Base-by-base conservation (phyloP, 768 basidiomycete species). In the Tylopilus subfusipes region DNA sequence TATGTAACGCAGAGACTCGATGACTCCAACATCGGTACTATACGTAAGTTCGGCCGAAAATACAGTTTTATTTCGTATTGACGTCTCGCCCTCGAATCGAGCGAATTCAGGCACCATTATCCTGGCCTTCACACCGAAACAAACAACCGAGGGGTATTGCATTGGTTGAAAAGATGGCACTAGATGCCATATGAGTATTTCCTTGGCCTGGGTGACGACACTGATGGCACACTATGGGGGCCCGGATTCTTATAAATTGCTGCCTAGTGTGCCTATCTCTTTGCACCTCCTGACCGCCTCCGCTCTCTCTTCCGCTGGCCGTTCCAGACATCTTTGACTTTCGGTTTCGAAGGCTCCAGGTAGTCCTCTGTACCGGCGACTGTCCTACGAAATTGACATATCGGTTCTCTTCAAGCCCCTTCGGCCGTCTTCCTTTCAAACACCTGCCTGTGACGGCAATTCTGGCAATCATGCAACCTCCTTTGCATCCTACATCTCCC, bases 391-490 rank as follows among this genome's bases (percentile, higher is more conserved):
- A 7, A 34, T 21, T 7, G 36, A 14, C 21, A 13, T 24, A 25
- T 36, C 9, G n/a, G 22, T 38, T 30, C 24, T 7, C 25, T 42
- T 42, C 29, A 10, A 21, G 13, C 22, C 21, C 9, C 16, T 27
- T 24, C 24, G 2, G 2, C 8, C 12, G 24, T 18, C 33, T 33
- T 29, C n/a, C 24, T 29, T 33, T 22, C n/a, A 22, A 14, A 24
- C 18, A 45, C 14, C 21, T 34, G 8, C 29, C 16, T 22, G 14
- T 44, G 31, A n/a, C 34, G 13, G 21, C 19, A 24, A 46, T 18
- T 48, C 19, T 14, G 40, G 30, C 13, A 31, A 53, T 13, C 50
- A 65, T 67, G 60, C 27, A 19, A n/a, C 5, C 13, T 19, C 2
- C 22, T 30, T 16, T 48, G 18, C 12, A 33, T 5, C 3, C 48